These are phyloP conservation scores for Lachnellula arida DNA, from an alignment of 2,329 filamentous ascomycete species.

Conservation along the genomic window DNA sequence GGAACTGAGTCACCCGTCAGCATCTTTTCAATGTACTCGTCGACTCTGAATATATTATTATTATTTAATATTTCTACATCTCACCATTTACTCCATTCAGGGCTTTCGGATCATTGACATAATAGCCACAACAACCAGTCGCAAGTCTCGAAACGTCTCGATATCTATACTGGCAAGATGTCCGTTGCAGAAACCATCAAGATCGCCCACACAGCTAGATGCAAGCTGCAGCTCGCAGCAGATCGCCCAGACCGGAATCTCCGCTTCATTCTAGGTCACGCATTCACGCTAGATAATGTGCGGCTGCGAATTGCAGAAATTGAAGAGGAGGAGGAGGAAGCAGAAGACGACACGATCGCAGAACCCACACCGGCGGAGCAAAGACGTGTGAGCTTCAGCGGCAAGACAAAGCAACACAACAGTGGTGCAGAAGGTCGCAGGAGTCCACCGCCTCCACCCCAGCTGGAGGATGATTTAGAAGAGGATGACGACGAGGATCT, in stretches of 20 bases:
- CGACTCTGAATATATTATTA: too few relatives aligned
- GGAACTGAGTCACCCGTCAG: background rate
- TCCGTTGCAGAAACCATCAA: slow-evolving; percentile 12
- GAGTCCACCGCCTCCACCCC: slow-evolving; percentile 13
- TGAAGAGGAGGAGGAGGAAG: slow-evolving; percentile 12
- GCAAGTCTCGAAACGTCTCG: background rate
- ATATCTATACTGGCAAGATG: slow-evolving; percentile 1
- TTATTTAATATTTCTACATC: too few relatives aligned
- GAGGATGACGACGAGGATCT: slow-evolving; percentile 11
- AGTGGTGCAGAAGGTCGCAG: background rate
- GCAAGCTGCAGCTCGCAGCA: slow-evolving; percentile 20
- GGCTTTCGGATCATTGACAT: background rate
- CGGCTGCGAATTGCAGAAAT: slow-evolving; percentile 20
- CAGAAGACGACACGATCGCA: background rate
- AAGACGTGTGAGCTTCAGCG: slow-evolving; percentile 6
- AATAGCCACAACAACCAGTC: background rate
- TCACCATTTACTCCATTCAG: background rate
- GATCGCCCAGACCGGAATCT: slow-evolving; percentile 20
- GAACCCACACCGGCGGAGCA: background rate
- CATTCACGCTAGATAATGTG: slow-evolving; percentile 23
- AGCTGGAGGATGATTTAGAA: background rate
- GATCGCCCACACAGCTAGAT: slow-evolving; percentile 20
- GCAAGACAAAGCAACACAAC: background rate
- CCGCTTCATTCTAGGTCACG: slow-evolving; percentile 22
- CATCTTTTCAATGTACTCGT: background rate